Evolutionary conservation across 108 stramenopile species (phyloP).

Genomic region (Cyclotella cryptica): DNA sequence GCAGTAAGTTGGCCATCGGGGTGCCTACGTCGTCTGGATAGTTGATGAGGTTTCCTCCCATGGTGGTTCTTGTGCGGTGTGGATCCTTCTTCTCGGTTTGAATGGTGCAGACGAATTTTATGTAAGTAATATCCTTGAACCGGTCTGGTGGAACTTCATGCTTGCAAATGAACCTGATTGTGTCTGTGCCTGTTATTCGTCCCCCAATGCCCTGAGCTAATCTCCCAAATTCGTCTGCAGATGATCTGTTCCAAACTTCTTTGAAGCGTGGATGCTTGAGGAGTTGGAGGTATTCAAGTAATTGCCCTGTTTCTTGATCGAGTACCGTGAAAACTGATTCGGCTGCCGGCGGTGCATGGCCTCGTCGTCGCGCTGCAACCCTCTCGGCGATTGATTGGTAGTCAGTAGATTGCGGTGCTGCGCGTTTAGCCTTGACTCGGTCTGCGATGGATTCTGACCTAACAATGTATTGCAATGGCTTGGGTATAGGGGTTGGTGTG

Average conservation of each 20-base stretch:
- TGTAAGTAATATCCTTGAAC: conserved; percentile 31
- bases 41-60: conserved; percentile 24
- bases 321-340: neutral
- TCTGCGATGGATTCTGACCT: conserved; percentile 6
- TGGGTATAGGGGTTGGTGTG: conserved; percentile 7
- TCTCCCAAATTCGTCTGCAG: conserved; percentile 22
- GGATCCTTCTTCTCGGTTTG: conserved; percentile 9
- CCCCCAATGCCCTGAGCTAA: conserved; percentile 21
- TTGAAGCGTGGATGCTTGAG: conserved; percentile 5
- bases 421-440: neutral
- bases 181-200: conserved; percentile 9
- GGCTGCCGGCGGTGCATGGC: neutral
- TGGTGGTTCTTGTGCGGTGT: conserved; percentile 5
- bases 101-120: conserved; percentile 15
- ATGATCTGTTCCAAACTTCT: conserved; percentile 7
- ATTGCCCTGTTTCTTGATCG: neutral
- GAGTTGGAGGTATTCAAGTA: neutral
- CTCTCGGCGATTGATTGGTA: neutral
- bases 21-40: conserved; percentile 42
- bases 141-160: conserved; percentile 40
- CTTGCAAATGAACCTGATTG: conserved; percentile 37
- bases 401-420: neutral
- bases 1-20: conserved; percentile 35
- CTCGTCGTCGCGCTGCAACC: neutral
- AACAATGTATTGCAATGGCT: conserved; percentile 3